These are phyloP conservation scores for Ascochyta fabae DNA, from an alignment of 2,329 filamentous ascomycete species.

Conservation along the genomic window DNA sequence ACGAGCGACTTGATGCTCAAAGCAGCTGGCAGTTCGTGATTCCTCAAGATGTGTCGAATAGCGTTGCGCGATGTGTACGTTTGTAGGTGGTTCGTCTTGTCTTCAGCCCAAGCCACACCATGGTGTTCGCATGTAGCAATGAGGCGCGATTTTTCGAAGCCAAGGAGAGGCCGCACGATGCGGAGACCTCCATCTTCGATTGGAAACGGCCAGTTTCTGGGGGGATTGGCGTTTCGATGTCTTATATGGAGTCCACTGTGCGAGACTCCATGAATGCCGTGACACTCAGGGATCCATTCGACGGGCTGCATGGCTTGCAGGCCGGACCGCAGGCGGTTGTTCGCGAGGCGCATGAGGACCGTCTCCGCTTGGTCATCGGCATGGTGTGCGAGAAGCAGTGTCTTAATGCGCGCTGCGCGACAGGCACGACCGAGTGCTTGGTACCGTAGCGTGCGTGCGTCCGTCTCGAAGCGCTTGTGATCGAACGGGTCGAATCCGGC, in stretches of 20 bases:
- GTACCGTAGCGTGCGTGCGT: conserved; percentile 78
- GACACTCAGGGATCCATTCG: conserved; percentile 81
- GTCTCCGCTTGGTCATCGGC: conserved; percentile 92
- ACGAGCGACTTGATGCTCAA: conserved; percentile 68
- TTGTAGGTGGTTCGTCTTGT: conserved; percentile 79
- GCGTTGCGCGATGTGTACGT: conserved; percentile 83
- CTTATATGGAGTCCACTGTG: conserved; percentile 40
- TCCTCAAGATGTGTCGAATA: conserved; percentile 69
- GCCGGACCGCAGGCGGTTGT: conserved; percentile 72
- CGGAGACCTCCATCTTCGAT: conserved; percentile 71
- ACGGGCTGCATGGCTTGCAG: conserved; percentile 71
- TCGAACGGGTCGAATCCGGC: conserved; percentile 48
- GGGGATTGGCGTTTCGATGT: not conserved
- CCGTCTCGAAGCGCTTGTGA: conserved; percentile 74
- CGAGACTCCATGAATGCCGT: conserved; percentile 74
- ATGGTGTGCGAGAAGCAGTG: conserved; percentile 84
- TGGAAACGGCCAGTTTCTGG: conserved; percentile 13
- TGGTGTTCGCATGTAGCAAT: conserved; percentile 75
- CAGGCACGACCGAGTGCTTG: conserved; percentile 71
- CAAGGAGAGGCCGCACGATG: conserved; percentile 72
- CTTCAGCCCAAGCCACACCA: conserved; percentile 78
- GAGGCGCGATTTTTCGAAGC: conserved; percentile 75
- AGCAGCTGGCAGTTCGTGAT: conserved; percentile 70
- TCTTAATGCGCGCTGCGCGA: conserved; percentile 56
- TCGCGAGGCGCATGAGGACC: conserved; percentile 76